Conservation (phyloP, 2,329 filamentous ascomycete species). For the Akanthomyces uredinophilus region DNA sequence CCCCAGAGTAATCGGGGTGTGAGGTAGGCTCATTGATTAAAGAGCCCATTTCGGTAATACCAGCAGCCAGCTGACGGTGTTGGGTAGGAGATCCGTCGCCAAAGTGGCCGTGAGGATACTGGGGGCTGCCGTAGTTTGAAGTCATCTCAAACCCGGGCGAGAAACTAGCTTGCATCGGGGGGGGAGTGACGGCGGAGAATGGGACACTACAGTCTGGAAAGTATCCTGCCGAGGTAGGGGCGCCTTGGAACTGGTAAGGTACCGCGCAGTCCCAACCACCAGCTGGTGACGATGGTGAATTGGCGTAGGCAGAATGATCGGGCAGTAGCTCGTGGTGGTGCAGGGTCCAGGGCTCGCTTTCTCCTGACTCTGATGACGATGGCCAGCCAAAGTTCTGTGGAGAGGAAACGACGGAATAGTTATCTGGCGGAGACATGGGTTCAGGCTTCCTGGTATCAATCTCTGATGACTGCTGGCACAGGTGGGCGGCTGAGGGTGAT, state of each 20-base stretch:
- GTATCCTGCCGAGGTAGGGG: constrained; percentile 1
- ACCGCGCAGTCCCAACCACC: background rate
- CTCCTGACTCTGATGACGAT: background rate
- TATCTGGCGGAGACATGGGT: constrained; percentile 10
- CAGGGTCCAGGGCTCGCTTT: constrained; percentile 7
- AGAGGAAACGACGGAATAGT: background rate
- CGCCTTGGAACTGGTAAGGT: background rate
- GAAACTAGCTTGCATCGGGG: constrained; percentile 4
- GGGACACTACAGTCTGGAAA: background rate
- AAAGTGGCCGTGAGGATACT: background rate
- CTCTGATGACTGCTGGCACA: background rate
- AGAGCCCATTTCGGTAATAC: background rate
- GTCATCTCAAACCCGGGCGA: background rate
- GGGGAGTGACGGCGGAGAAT: background rate
- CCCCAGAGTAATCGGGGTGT: background rate
- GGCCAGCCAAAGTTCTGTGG: background rate
- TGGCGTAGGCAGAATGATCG: constrained; percentile 1
- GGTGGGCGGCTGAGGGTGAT: background rate
- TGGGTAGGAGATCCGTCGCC: background rate
- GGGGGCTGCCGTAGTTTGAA: background rate
- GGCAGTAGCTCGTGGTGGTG: constrained; percentile 2
- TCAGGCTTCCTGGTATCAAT: background rate
- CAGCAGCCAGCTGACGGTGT: background rate
- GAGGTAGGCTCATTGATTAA: background rate
- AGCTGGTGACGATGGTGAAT: background rate